Evolutionary conservation across 2,329 filamentous ascomycete genomes (phyloP), one percentile per base, ranked within the genome.

Genomic region (Neonectria neomacrospora): DNA sequence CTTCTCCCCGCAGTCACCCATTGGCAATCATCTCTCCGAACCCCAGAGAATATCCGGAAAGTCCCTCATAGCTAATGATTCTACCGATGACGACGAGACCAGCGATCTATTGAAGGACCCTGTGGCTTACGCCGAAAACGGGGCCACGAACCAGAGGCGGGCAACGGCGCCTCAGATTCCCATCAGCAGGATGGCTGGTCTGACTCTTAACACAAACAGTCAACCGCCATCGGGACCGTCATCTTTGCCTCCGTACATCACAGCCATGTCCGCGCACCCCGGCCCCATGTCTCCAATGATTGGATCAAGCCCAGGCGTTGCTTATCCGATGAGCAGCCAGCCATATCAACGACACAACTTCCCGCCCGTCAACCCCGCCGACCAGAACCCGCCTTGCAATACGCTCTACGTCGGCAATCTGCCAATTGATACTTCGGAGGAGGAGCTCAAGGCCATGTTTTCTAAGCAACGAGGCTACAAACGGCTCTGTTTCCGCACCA

Each of bases 381-480:
- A 99, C 74, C 92, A 97, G 78, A 97, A 98, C 72, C 95, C 95
- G 1, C 96, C 96, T 0, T 98, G 96, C 85, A 98, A 99, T 76
- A 99, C 96, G 0, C 85, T 99, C 7, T 98, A 99, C 74, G 95
- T 99, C 20, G 95, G 96, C n/a, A 98, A 99, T 73, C 82, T 99
- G 45, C 96, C 95, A 0, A 88, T 94, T 60, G 92, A 97, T 75
- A 96, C 94, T 0, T 95, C 92, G 0, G 96, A 99, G 74, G 95
- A 98, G 75, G 96, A 98, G 77, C 86, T 99, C 59, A 98, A 98
- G 80, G 88, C 91, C 22, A 86, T 97, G 74, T 99, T 99, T 75
- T 94, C 91, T 26, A 95, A 94, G 79, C 93, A 96, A 77, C 90
- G 94, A 51, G 96, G 96, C 3, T 99, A 97, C 82, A 98, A 97